Percentiles rank a stretch among this genome's conserved stretches.
Evolutionary conservation across 148 eudicot genomes (phyloP).

Genomic region (Amaranthus hypochondriacus): DNA sequence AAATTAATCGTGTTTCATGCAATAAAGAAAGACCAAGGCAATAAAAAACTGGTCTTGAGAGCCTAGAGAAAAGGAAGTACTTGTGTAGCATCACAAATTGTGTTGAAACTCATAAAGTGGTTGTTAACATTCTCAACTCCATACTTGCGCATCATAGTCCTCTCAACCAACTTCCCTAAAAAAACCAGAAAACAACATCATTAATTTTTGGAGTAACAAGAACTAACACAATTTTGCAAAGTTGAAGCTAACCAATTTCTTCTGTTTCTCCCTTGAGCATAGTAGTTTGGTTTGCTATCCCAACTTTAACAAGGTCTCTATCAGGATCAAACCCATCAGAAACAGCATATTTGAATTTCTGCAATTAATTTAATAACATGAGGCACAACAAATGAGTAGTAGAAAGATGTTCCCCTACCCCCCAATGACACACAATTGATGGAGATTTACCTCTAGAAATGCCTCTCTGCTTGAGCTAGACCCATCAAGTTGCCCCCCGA

Average conservation of each 20-base stretch:
- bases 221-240: constrained; percentile 6
- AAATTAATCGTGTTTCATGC: not conserved
- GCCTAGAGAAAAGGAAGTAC: constrained; percentile 32
- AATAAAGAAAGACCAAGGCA: not conserved
- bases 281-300: constrained; percentile 97
- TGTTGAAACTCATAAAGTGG: constrained; percentile 91
- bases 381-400: not conserved
- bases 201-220: not conserved
- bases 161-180: constrained; percentile 78
- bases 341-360: constrained; percentile 89
- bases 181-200: constrained; percentile 6
- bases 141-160: constrained; percentile 82
- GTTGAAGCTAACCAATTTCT: constrained; percentile 71
- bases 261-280: constrained; percentile 99
- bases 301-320: constrained; percentile 71
- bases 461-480: constrained; percentile 96
- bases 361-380: constrained; percentile 17
- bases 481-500: constrained; percentile 92
- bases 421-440: not conserved
- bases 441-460: constrained; percentile 63
- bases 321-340: constrained; percentile 96
- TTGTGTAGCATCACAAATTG: constrained; percentile 98
- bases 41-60: not conserved
- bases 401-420: not conserved
- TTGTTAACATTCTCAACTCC: constrained; percentile 73